These are phyloP conservation scores for Nemania sp. DNA, from an alignment of 2,329 filamentous ascomycete genomes.

Conservation along the genomic window DNA sequence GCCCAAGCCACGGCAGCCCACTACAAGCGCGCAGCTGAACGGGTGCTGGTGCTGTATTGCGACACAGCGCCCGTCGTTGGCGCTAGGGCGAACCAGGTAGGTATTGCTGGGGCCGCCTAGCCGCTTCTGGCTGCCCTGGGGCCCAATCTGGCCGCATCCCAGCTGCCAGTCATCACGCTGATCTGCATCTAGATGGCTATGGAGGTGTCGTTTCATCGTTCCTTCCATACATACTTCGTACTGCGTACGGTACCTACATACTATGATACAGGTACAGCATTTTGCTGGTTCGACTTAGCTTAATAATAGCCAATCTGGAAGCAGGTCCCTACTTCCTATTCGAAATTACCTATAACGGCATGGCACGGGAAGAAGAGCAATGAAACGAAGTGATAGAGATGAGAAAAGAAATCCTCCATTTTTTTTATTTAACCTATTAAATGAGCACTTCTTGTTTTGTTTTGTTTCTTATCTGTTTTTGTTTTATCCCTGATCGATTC, in stretches of 20 bases:
- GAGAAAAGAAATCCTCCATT: neutral
- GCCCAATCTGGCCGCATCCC: conserved; percentile 4
- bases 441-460: too few relatives aligned
- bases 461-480: too few relatives aligned
- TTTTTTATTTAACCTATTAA: neutral
- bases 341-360: conserved; percentile 11
- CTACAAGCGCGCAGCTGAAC: conserved; percentile 26
- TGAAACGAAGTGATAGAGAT: neutral
- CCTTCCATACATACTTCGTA: conserved; percentile 14
- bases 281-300: too few relatives aligned
- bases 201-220: conserved; percentile 9
- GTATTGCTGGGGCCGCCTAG: conserved; percentile 4
- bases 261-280: neutral
- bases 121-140: too few relatives aligned
- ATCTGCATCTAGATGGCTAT: conserved; percentile 20
- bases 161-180: conserved; percentile 27
- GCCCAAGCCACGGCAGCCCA: conserved; percentile 24
- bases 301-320: too few relatives aligned
- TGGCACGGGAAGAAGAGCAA: conserved; percentile 1
- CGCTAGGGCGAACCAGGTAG: conserved; percentile 5
- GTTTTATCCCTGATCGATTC: neutral
- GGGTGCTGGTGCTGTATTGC: conserved; percentile 10
- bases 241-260: too few relatives aligned
- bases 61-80: conserved; percentile 15
- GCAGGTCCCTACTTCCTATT: too few relatives aligned